Conservation (phyloP, 495 filamentous ascomycete species). For the Tuber aestivum region DNA sequence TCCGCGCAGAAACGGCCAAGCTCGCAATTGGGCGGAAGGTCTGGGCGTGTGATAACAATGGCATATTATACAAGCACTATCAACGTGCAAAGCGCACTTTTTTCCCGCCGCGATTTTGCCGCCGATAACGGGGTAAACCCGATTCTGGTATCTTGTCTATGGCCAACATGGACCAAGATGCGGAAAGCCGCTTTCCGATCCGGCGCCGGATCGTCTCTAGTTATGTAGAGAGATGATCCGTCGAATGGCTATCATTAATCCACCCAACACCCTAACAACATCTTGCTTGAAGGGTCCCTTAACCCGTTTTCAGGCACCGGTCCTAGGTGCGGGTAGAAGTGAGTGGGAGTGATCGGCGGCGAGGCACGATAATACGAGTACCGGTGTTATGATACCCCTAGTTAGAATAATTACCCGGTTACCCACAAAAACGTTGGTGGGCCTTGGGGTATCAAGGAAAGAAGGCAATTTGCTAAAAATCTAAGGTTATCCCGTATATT, state of each 20-base stretch:
- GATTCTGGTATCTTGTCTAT: neutral
- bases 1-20: neutral
- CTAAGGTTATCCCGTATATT: too few species aligned
- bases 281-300: too few species aligned
- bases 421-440: too few species aligned
- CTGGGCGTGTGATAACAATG: neutral
- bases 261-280: neutral
- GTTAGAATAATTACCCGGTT: too few species aligned
- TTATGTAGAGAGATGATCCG: neutral
- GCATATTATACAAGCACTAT: neutral
- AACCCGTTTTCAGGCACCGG: too few species aligned
- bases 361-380: too few species aligned
- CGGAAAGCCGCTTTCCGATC: neutral
- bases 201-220: neutral
- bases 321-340: too few species aligned
- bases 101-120: neutral
- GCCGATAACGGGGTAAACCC: neutral
- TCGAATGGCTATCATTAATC: too few species aligned
- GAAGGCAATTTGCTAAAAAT: too few species aligned
- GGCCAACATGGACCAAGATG: neutral
- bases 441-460: too few species aligned
- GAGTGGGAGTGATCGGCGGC: too few species aligned
- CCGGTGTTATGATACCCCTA: too few species aligned
- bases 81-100: neutral
- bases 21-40: neutral